Conservation (phyloP, 2,329 filamentous ascomycete genomes). For the Arthroderma sp. region DNA sequence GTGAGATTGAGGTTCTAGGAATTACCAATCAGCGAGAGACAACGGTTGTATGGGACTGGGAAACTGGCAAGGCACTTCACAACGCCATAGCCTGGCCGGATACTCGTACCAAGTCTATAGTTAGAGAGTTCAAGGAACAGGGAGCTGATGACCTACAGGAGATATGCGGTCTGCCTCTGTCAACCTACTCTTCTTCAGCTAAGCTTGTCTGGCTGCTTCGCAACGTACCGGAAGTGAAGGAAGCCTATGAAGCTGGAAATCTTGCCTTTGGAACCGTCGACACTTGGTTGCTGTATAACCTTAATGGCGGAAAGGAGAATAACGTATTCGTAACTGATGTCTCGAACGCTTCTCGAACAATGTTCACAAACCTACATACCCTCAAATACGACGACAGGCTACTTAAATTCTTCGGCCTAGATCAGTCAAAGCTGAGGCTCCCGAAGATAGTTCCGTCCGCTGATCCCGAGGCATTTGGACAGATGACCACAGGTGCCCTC, state of each 20-base stretch:
- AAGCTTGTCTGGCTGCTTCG: slow-evolving; percentile 74
- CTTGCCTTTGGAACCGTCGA: slow-evolving; percentile 81
- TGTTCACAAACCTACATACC: slow-evolving; percentile 84
- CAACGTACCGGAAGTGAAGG: slow-evolving; percentile 55
- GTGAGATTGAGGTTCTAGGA: slow-evolving; percentile 63
- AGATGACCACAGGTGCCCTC: slow-evolving; percentile 52
- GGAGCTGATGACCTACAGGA: slow-evolving; percentile 58
- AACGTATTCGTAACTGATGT: slow-evolving; percentile 70
- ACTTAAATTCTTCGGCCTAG: slow-evolving; percentile 67
- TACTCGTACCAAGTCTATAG: slow-evolving; percentile 63
- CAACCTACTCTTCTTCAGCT: slow-evolving; percentile 76
- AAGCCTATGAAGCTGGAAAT: slow-evolving; percentile 63
- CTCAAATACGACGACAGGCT: slow-evolving; percentile 68
- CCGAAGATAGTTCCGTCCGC: slow-evolving; percentile 79
- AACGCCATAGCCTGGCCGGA: slow-evolving; percentile 88
- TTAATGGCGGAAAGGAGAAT: slow-evolving; percentile 54
- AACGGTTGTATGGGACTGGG: slow-evolving; percentile 69
- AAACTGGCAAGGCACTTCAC: slow-evolving; percentile 66
- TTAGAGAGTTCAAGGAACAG: slow-evolving; percentile 60
- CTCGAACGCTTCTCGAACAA: slow-evolving; percentile 79
- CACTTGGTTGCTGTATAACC: slow-evolving; percentile 72
- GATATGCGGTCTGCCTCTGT: slow-evolving; percentile 69
- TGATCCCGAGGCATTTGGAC: slow-evolving; percentile 59
- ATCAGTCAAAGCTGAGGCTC: slow-evolving; percentile 56
- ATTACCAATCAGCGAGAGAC: slow-evolving; percentile 90